These are phyloP conservation scores for Solanum verrucosum DNA, from an alignment of 257 asterid genomes.

Conservation along the genomic window DNA sequence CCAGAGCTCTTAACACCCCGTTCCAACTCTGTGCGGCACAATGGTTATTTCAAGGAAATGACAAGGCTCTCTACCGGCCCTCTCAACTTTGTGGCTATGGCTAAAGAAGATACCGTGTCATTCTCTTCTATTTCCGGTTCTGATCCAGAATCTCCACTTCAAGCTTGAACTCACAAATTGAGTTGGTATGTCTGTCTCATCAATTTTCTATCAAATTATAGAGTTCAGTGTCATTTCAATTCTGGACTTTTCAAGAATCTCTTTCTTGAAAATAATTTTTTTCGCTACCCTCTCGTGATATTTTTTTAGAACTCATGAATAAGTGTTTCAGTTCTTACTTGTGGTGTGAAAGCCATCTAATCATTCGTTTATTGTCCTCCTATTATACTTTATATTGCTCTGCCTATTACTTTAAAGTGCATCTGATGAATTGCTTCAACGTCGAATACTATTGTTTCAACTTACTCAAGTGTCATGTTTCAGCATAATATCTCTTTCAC, in stretches of 20 bases:
- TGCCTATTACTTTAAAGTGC: background rate
- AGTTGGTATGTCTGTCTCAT: constrained; percentile 15
- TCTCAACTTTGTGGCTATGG: constrained; percentile 59
- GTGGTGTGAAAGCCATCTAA: background rate
- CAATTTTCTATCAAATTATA: background rate
- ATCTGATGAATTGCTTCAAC: background rate
- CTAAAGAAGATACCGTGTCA: constrained; percentile 83
- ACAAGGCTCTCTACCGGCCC: constrained; percentile 81
- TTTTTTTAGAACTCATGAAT: background rate
- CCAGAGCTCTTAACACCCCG: constrained; percentile 74
- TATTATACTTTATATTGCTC: background rate
- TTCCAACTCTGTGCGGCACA: constrained; percentile 61
- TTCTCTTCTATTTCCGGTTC: constrained; percentile 86
- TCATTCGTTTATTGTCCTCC: background rate
- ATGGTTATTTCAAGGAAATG: constrained; percentile 66
- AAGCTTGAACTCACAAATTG: constrained; percentile 20
- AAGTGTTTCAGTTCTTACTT: background rate
- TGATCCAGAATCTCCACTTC: constrained; percentile 90
- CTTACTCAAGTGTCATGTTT: background rate
- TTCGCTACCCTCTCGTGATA: background rate
- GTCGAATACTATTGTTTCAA: background rate
- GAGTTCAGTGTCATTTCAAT: background rate
- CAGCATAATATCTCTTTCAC: background rate
- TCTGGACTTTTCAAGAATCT: background rate
- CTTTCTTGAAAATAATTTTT: background rate